Evolutionary conservation across 306 rosid species (phyloP).

Genomic region (Gastrolobium bilobum): DNA sequence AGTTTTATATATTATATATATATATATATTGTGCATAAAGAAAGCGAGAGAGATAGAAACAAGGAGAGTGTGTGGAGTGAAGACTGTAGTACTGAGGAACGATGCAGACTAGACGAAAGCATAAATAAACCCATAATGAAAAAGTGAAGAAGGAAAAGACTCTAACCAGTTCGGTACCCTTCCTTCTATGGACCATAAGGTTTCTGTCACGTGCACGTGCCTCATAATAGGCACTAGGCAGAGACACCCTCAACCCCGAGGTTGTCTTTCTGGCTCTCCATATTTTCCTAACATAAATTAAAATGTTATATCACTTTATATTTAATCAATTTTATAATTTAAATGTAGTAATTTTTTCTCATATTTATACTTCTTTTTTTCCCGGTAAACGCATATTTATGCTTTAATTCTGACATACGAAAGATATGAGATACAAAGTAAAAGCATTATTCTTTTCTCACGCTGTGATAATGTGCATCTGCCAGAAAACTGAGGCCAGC

Average conservation of each 20-base stretch:
- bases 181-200: constrained; percentile 35
- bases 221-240: too few species aligned
- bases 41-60: not conserved
- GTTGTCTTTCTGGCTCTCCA: not conserved
- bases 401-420: not conserved
- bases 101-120: constrained; percentile 64
- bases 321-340: too few species aligned
- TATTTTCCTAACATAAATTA: not conserved
- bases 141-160: constrained; percentile 31
- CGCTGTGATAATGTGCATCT: constrained; percentile 3
- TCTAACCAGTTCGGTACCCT: constrained; percentile 46
- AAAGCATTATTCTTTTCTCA: not conserved
- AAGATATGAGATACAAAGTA: not conserved
- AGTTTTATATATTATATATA: not conserved
- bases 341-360: too few species aligned
- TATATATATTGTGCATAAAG: constrained; percentile 18
- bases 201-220: constrained; percentile 41
- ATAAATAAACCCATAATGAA: constrained; percentile 35
- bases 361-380: too few species aligned
- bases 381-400: too few species aligned
- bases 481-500: constrained; percentile 10
- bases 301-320: too few species aligned
- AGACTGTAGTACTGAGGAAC: constrained; percentile 40
- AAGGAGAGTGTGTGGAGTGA: constrained; percentile 34
- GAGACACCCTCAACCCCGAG: not conserved